Conservation (phyloP, 108 stramenopile genomes). For the Discostella stelligeroides region DNA sequence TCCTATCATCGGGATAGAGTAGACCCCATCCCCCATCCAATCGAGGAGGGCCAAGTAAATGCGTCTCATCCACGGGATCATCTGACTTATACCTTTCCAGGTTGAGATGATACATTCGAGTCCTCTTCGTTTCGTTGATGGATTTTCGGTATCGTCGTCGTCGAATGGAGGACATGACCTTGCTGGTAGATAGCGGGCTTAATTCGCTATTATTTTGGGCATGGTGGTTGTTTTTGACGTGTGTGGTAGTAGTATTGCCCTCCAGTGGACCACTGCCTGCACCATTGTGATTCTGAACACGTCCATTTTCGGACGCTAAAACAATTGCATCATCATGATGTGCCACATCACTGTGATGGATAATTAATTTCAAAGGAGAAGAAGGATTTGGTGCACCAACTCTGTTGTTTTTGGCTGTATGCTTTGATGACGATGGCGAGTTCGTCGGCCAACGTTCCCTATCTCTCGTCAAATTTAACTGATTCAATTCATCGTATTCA, state of each 20-base stretch:
- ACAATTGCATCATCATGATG: too few relatives aligned
- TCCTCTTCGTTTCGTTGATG: constrained; percentile 30
- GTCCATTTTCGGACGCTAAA: too few relatives aligned
- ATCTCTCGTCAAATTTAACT: constrained; percentile 59
- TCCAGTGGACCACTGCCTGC: too few relatives aligned
- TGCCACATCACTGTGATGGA: too few relatives aligned
- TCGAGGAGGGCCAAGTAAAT: constrained; percentile 53
- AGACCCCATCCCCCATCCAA: constrained; percentile 69
- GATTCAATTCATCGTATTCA: constrained; percentile 69
- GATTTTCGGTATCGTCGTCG: constrained; percentile 30
- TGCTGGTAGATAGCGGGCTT: not conserved
- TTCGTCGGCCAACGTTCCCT: constrained; percentile 46
- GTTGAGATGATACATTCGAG: not conserved
- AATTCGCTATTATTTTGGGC: not conserved
- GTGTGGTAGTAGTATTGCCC: too few relatives aligned
- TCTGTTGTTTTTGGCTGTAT: not conserved
- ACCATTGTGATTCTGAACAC: too few relatives aligned
- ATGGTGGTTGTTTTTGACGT: not conserved
- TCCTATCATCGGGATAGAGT: constrained; percentile 43
- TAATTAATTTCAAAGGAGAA: too few relatives aligned
- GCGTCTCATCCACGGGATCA: constrained; percentile 19
- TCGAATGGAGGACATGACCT: not conserved
- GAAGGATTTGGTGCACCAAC: too few relatives aligned
- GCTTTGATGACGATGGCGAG: not conserved
- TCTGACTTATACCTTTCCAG: not conserved